phyloP scores from a whole-genome alignment of 2,329 filamentous ascomycete genomes.

The Epichloe hybrida region DNA sequence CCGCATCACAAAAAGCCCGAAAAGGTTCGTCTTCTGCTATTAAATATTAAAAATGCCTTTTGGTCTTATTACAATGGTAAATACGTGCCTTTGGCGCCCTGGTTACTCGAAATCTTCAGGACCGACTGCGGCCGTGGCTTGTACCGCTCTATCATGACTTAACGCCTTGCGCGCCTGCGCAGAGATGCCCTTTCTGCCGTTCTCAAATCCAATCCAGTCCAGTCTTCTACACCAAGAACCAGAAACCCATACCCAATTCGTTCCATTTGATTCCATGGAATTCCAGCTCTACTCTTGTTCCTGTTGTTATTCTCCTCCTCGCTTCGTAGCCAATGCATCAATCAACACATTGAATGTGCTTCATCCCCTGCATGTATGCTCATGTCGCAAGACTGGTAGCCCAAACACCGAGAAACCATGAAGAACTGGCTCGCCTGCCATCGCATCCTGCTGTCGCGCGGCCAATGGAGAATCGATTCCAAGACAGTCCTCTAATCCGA shows the following conservation, averaged over 20 bases:
- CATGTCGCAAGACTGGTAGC: not conserved
- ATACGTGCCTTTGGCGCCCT: slow-evolving; percentile 3
- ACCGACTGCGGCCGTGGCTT: slow-evolving; percentile 1
- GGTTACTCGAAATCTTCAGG: not conserved
- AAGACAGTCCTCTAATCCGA: slow-evolving; percentile 12
- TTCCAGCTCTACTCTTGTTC: not conserved
- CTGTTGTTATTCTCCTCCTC: not conserved
- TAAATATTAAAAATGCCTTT: not conserved
- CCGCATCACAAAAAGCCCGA: not conserved
- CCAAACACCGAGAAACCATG: not conserved
- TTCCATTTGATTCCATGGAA: too few relatives aligned
- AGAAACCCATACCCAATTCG: too few relatives aligned
- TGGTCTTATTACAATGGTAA: slow-evolving; percentile 2
- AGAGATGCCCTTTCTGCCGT: not conserved
- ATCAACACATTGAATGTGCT: not conserved
- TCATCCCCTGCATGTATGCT: not conserved
- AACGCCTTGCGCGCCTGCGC: slow-evolving; percentile 10
- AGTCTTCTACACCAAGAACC: not conserved
- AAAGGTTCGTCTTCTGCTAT: not conserved
- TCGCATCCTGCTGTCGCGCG: not conserved
- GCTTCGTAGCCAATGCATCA: not conserved
- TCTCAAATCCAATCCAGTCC: not conserved
- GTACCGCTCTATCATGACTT: slow-evolving; percentile 16
- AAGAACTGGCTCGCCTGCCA: not conserved
- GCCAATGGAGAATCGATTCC: slow-evolving; percentile 4